Percentiles rank a stretch among this genome's conserved stretches.
Evolutionary conservation across 257 asterid species (phyloP).

Genomic region (Craterostigma plantagineum): DNA sequence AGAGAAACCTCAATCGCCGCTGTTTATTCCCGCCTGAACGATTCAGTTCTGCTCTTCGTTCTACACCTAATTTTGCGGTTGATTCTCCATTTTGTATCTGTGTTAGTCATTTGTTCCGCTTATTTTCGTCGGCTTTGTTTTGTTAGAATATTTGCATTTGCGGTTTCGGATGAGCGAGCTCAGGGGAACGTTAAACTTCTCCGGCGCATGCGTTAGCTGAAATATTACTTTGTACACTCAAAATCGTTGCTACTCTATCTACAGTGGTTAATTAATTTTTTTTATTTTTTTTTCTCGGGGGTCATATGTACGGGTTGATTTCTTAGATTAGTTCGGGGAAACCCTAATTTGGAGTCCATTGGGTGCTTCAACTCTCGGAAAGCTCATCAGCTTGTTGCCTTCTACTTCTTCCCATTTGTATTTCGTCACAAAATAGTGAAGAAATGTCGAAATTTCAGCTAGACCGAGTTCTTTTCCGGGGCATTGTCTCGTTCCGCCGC

Average conservation of each 20-base stretch:
- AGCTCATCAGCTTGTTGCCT: constrained; percentile 62
- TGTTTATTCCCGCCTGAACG: no score
- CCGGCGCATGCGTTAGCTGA: constrained; percentile 27
- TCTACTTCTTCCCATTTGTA: constrained; percentile 95
- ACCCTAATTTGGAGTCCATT: constrained; percentile 74
- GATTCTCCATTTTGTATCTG: no score
- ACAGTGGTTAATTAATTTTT: constrained; percentile 9
- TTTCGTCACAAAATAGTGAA: constrained; percentile 82
- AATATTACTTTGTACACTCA: constrained; percentile 25
- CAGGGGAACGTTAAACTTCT: constrained; percentile 9
- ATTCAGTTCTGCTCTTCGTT: no score
- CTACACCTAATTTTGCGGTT: no score
- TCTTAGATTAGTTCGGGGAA: constrained; percentile 26
- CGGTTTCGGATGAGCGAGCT: no score
- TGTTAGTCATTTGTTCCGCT: no score
- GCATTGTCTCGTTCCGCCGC: constrained; percentile 93
- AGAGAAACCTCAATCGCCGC: no score
- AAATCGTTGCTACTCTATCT: constrained; percentile 15
- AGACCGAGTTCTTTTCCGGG: constrained; percentile 97
- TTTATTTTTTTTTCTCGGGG: constrained; percentile 14
- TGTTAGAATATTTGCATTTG: constrained; percentile 8
- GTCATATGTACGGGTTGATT: neutral
- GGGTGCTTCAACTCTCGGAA: constrained; percentile 96
- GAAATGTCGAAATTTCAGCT: constrained; percentile 92
- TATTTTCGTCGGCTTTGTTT: neutral